These are phyloP conservation scores for Pichia terricola DNA, from an alignment of 1,139 yeast genomes.

Conservation along the genomic window DNA sequence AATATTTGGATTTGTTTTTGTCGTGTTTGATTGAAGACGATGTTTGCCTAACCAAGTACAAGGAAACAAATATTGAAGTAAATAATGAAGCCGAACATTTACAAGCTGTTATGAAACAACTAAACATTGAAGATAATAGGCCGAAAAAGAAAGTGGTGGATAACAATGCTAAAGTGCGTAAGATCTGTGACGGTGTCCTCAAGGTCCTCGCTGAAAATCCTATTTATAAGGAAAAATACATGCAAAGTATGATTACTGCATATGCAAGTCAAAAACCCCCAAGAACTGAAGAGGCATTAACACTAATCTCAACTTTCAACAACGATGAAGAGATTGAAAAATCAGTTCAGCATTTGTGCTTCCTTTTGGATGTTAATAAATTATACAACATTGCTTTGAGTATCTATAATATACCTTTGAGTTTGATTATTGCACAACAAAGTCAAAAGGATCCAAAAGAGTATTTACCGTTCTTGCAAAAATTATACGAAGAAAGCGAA, in stretches of 20 bases:
- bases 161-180: constrained; percentile 52
- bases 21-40: constrained; percentile 84
- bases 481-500: constrained; percentile 57
- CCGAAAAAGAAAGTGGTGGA: constrained; percentile 4
- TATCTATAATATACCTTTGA: constrained; percentile 69
- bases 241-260: constrained; percentile 81
- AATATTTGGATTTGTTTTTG: constrained; percentile 76
- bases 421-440: constrained; percentile 84
- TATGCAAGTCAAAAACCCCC: constrained; percentile 91
- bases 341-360: constrained; percentile 73
- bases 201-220: constrained; percentile 42
- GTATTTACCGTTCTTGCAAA: constrained; percentile 83
- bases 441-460: constrained; percentile 98
- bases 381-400: constrained; percentile 76
- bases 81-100: constrained; percentile 15
- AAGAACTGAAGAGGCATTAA: constrained; percentile 65
- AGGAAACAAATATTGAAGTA: constrained; percentile 42
- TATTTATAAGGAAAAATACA: constrained; percentile 45
- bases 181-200: constrained; percentile 64
- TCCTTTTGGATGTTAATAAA: constrained; percentile 80
- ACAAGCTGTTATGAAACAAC: constrained; percentile 3
- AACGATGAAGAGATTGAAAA: constrained; percentile 47
- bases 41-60: constrained; percentile 74
- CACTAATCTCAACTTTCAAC: constrained; percentile 43
- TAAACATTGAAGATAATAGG: constrained; percentile 15